These are phyloP conservation scores for Yamadazyma jaroonii DNA, from an alignment of 1,139 yeast species.

Conservation along the genomic window DNA sequence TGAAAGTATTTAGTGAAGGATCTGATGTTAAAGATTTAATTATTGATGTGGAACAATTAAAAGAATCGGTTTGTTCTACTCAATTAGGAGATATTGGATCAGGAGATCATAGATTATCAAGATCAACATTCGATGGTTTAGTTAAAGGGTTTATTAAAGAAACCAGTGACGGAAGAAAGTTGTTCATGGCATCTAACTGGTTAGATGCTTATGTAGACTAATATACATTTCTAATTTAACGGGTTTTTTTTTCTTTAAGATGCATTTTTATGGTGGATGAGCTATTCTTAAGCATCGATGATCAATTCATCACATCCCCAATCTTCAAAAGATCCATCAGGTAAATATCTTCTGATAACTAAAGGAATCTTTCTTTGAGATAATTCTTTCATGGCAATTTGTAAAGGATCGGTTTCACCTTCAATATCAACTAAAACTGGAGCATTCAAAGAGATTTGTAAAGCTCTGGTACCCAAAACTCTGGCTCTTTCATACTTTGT, in stretches of 20 bases:
- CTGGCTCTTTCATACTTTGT: slow-evolving; percentile 97
- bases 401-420: slow-evolving; percentile 99
- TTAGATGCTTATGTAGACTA: slow-evolving; percentile 51
- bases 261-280: neutral
- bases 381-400: slow-evolving; percentile 95
- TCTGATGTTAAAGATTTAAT: slow-evolving; percentile 24
- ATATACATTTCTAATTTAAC: neutral
- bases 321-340: slow-evolving; percentile 96
- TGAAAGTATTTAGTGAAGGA: slow-evolving; percentile 52
- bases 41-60: slow-evolving; percentile 51
- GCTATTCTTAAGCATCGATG: slow-evolving; percentile 59
- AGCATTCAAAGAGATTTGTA: slow-evolving; percentile 96
- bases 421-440: slow-evolving; percentile 97
- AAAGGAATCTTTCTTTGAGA: slow-evolving; percentile 93
- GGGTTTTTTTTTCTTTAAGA: no score
- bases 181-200: slow-evolving; percentile 59
- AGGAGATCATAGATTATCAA: slow-evolving; percentile 51
- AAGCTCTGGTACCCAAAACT: slow-evolving; percentile 92
- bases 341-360: slow-evolving; percentile 91
- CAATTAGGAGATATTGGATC: slow-evolving; percentile 43
- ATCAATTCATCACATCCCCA: slow-evolving; percentile 99
- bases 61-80: slow-evolving; percentile 47
- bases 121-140: slow-evolving; percentile 49
- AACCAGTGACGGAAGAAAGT: slow-evolving; percentile 54
- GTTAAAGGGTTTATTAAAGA: slow-evolving; percentile 56